Conservation (phyloP, 345 rosid genomes). For the Raphanus sativus region DNA sequence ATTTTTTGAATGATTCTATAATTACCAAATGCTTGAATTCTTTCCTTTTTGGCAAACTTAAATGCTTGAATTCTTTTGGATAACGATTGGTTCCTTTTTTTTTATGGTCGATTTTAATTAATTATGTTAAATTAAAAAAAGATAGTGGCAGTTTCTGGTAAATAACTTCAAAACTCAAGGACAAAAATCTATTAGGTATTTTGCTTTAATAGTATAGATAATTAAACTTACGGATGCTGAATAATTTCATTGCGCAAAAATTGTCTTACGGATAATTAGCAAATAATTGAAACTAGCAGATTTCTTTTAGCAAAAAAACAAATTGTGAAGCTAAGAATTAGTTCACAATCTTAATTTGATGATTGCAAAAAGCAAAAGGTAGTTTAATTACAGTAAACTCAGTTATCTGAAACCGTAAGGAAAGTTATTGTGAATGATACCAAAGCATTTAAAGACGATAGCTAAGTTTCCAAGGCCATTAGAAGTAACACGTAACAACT, state of each 20-base stretch:
- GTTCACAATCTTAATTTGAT: neutral
- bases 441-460: conserved; percentile 28
- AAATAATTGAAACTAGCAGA: neutral
- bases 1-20: too few species aligned
- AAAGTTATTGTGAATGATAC: conserved; percentile 7
- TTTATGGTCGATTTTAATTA: too few species aligned
- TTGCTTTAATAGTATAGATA: too few species aligned
- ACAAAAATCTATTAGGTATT: too few species aligned
- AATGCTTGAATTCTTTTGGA: too few species aligned
- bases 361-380: neutral
- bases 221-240: neutral
- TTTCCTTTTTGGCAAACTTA: too few species aligned
- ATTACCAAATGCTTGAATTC: too few species aligned
- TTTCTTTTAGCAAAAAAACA: neutral
- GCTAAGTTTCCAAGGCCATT: conserved; percentile 19
- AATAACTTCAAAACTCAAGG: too few species aligned
- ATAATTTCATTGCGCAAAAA: neutral
- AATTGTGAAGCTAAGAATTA: neutral
- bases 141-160: too few species aligned
- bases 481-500: conserved; percentile 22
- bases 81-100: too few species aligned
- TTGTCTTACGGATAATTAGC: neutral
- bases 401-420: neutral
- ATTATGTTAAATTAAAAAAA: too few species aligned
- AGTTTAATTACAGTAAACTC: neutral